Base-by-base conservation (phyloP, 2,329 filamentous ascomycete genomes). In the Teratosphaeria epicoccoides region DNA sequence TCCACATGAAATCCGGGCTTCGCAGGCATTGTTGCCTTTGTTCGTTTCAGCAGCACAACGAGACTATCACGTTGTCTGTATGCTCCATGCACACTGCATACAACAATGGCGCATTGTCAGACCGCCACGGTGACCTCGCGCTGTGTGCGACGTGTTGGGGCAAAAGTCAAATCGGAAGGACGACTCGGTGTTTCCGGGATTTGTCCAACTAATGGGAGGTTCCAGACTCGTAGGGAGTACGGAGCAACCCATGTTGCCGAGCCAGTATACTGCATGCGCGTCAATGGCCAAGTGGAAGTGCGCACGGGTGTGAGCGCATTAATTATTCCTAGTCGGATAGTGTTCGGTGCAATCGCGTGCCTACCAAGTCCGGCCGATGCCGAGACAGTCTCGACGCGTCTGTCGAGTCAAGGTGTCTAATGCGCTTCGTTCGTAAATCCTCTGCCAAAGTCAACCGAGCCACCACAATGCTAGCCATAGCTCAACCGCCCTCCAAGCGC, bases 391-490 rank as follows among this genome's bases (percentile, higher is more conserved):
- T 26, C 43, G 43, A 46, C 43, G 43, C 43, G 43, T 46, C 43
- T 46, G 43, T 17, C 33, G 14, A 14, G 10, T 10, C 14, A 17
- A 11, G 10, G 43, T 10, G 20, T 46, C 43, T 24, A 22, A 44
- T 4, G 4, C 33, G 6, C 14, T 17, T 17, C n/a, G n/a, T n/a
- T 40, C 14, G 33, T 40, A 17, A 4, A 5, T 6, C 10, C 33
- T 40, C 33, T 17, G 14, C n/a, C 33, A 40, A 7, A 4, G 9
- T 4, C 4, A 7, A 14, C 11, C 11, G 28, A 10, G n/a, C 28
- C 17, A 9, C 17, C 23, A 62, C 46, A 44, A 78, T 77, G 74
- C 67, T 77, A 24, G 64, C 74, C 43, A 69, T 77, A 37, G 65
- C 70, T 26, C 47, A 47, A 64, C 28, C 51, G 54, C 14, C 49